A percentile compares a stretch with the other conserved stretches of the same genome.
Evolutionary conservation across 2,329 filamentous ascomycete species (phyloP).

Genomic region (Beauveria australis): DNA sequence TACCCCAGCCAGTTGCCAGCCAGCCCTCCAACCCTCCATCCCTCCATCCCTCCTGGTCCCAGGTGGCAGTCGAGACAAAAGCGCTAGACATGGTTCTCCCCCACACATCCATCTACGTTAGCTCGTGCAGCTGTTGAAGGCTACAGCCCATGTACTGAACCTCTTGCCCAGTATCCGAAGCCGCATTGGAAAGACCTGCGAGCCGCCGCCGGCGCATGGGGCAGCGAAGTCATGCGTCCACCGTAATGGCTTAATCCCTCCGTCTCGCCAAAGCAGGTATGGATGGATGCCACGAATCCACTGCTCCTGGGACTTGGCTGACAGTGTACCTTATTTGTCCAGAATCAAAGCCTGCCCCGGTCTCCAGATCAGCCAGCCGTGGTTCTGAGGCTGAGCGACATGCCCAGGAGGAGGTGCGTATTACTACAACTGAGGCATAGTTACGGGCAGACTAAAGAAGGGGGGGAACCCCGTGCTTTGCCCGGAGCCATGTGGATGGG

Average conservation of each 20-base stretch:
- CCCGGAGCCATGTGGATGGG: background rate
- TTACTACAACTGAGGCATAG: background rate
- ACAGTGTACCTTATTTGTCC: background rate
- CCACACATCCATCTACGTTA: constrained; percentile 8
- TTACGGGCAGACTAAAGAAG: background rate
- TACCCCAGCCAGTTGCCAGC: background rate
- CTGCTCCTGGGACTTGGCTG: background rate
- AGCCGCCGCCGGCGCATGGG: constrained; percentile 8
- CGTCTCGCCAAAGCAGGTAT: background rate
- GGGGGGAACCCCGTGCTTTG: background rate
- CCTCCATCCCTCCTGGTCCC: background rate
- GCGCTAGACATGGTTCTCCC: constrained; percentile 1
- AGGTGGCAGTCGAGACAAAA: background rate
- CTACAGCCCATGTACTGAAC: background rate
- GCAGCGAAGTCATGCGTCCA: constrained; percentile 8
- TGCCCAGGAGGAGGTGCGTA: background rate
- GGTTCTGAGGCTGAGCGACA: no score
- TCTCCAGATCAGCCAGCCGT: background rate
- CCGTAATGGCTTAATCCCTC: constrained; percentile 5
- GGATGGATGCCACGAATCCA: constrained; percentile 4
- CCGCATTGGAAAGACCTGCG: constrained; percentile 3
- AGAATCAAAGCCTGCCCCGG: background rate
- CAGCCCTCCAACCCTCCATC: background rate
- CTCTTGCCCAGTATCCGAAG: constrained; percentile 8
- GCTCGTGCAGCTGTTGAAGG: background rate